A percentile compares a stretch with the other conserved stretches of the same genome.
Evolutionary conservation across 2,329 filamentous ascomycete genomes (phyloP).

Genomic region (Macrophomina phaseolina): DNA sequence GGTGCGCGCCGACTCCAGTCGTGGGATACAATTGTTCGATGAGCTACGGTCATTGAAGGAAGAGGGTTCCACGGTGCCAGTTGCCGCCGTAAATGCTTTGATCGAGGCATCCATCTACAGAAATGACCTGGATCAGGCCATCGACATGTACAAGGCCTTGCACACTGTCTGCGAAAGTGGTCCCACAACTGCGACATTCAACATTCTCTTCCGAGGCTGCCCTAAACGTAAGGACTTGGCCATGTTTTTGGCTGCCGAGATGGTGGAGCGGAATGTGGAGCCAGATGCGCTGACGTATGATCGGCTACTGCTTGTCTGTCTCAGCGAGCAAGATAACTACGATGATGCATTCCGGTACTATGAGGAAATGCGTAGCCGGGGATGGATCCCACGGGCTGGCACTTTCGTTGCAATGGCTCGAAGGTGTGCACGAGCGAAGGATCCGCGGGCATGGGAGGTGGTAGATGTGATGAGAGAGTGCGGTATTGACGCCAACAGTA

Average conservation of each 20-base stretch:
- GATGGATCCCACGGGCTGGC: constrained; percentile 36
- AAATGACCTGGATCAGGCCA: constrained; percentile 55
- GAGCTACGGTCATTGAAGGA: constrained; percentile 63
- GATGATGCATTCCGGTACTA: constrained; percentile 57
- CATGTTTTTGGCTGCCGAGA: constrained; percentile 67
- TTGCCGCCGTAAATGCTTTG: constrained; percentile 57
- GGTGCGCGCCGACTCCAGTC: constrained; percentile 52
- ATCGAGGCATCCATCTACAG: constrained; percentile 58
- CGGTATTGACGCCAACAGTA: not conserved
- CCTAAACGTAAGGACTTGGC: constrained; percentile 58
- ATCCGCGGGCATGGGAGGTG: constrained; percentile 40
- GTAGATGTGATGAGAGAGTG: constrained; percentile 37
- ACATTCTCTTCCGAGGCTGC: constrained; percentile 62
- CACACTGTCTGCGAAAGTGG: constrained; percentile 57
- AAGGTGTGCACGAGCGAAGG: constrained; percentile 34
- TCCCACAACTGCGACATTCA: constrained; percentile 63
- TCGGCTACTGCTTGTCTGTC: constrained; percentile 63
- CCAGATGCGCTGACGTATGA: constrained; percentile 68
- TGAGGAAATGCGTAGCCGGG: constrained; percentile 54
- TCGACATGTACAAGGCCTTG: constrained; percentile 67
- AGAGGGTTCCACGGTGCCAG: constrained; percentile 57
- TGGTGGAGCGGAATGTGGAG: constrained; percentile 60
- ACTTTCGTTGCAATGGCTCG: constrained; percentile 43
- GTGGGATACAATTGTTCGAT: constrained; percentile 60
- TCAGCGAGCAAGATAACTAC: constrained; percentile 40